These are phyloP conservation scores for Daldinia vernicosa DNA, from an alignment of 495 filamentous ascomycete genomes.

Conservation along the genomic window DNA sequence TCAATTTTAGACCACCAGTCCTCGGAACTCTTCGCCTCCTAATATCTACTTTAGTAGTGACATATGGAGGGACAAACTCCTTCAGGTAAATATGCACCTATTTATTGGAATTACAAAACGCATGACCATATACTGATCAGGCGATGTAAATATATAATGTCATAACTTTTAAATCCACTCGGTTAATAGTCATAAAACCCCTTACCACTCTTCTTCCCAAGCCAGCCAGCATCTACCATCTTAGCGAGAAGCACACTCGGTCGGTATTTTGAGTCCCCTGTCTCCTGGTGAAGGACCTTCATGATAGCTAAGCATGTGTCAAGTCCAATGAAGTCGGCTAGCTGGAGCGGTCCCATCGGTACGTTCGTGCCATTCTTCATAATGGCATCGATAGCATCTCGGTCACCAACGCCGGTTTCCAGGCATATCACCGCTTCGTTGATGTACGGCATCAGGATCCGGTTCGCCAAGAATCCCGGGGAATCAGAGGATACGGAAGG, in stretches of 20 bases:
- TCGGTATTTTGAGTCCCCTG: conserved; percentile 93
- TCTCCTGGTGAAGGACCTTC: conserved; percentile 92
- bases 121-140: neutral
- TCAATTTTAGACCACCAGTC: neutral
- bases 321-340: conserved; percentile 97
- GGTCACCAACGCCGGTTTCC: conserved; percentile 87
- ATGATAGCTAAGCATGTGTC: conserved; percentile 98
- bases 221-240: conserved; percentile 98
- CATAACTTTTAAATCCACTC: conserved; percentile 2
- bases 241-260: conserved; percentile 84
- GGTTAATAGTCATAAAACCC: conserved; percentile 88
- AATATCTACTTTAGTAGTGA: too few relatives aligned
- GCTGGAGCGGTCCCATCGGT: conserved; percentile 92
- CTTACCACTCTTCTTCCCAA: conserved; percentile 97
- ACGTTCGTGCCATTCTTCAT: conserved; percentile 99
- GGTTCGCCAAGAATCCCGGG: conserved; percentile 94
- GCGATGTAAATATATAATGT: neutral
- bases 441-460: conserved; percentile 99
- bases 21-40: too few relatives aligned
- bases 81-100: neutral
- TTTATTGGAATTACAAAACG: neutral
- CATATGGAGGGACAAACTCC: too few relatives aligned
- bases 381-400: conserved; percentile 92
- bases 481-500: conserved; percentile 85
- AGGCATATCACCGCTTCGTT: conserved; percentile 98